Conservation (phyloP, 371 early-diverging fungal species). For the Circinella umbellata region DNA sequence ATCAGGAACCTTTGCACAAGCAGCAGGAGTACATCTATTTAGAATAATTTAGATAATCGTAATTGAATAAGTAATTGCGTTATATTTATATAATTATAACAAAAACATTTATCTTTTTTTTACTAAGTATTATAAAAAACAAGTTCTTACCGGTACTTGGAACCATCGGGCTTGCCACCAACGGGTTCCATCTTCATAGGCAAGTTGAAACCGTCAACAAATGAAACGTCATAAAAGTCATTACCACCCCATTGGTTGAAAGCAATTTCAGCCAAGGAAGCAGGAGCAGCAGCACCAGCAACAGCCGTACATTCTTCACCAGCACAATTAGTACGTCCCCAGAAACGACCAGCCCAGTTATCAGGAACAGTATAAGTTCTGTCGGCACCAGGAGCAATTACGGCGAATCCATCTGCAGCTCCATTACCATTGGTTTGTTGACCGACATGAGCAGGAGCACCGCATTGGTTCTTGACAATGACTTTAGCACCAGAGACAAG, state of each 20-base stretch:
- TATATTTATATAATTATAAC: too few relatives aligned
- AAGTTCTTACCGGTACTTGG: slow-evolving; percentile 4
- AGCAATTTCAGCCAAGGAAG: slow-evolving; percentile 36
- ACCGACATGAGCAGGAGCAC: slow-evolving; percentile 14
- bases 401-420: slow-evolving; percentile 7
- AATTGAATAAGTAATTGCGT: too few relatives aligned
- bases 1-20: slow-evolving; percentile 23
- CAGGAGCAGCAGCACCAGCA: slow-evolving; percentile 35
- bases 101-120: too few relatives aligned
- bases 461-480: slow-evolving; percentile 24
- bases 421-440: slow-evolving; percentile 13
- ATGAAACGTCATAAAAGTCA: slow-evolving; percentile 41
- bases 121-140: too few relatives aligned
- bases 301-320: slow-evolving; percentile 26
- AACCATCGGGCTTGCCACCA: slow-evolving; percentile 8
- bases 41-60: too few relatives aligned
- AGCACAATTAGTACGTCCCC: slow-evolving; percentile 31
- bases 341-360: slow-evolving; percentile 36
- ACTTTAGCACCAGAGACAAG: slow-evolving; percentile 15
- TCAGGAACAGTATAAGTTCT: slow-evolving; percentile 12
- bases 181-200: slow-evolving; percentile 35
- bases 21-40: slow-evolving; percentile 31
- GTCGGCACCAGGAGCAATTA: slow-evolving; percentile 12
- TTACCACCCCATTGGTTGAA: slow-evolving; percentile 23
- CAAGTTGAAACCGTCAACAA: slow-evolving; percentile 47